Evolutionary conservation across 495 filamentous ascomycete genomes (phyloP), one percentile per base, ranked within the genome.

Genomic region (Xylaria telfairii): DNA sequence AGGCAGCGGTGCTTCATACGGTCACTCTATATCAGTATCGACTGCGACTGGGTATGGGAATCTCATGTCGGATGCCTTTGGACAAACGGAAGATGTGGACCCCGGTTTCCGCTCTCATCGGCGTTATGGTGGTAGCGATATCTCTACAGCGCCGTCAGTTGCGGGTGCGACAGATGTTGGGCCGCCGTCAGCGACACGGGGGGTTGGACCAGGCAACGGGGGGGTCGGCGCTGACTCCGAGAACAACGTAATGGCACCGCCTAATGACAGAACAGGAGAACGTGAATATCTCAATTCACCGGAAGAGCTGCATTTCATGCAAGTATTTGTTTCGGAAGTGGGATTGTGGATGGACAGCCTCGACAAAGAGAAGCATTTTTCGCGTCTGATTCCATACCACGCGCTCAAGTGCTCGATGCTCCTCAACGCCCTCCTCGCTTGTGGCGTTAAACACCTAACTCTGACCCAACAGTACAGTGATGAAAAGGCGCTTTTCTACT

Each of bases 321-420:
- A 96, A 77, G 89, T 92, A 0, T 99, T 97, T 77, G 90, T 96
- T 32, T 93, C 97, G 75, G 92, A 97, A 73, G 92, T 99, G 19
- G 94, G 92, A 4, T 80, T 92, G 21, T 97, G 95, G 92, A 96
- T 99, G 93, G 96, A 98, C 78, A 92, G 89, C 59, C 88, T 97
- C 83, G 92, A 97, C 82, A 86, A 88, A 37, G 85, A 88, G 76
- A 96, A 97, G 83, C 93, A 98, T 87, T 99, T 98, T 77, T 92
- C 92, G 34, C 88, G 91, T 68, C 82, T 92, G 41, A 82, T 97
- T 12, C 96, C 96, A 3, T 92, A 92, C 71, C 89, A 94, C 75
- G 89, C 95, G 9, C 84, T 97, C 44, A 83, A 88, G 59, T 91
- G 96, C 73, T 93, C 94, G 4, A 93, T 98, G 91, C 85, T 99